Conservation (phyloP, 1,284 basidiomycete species). For the Cryptococcus sp. region DNA sequence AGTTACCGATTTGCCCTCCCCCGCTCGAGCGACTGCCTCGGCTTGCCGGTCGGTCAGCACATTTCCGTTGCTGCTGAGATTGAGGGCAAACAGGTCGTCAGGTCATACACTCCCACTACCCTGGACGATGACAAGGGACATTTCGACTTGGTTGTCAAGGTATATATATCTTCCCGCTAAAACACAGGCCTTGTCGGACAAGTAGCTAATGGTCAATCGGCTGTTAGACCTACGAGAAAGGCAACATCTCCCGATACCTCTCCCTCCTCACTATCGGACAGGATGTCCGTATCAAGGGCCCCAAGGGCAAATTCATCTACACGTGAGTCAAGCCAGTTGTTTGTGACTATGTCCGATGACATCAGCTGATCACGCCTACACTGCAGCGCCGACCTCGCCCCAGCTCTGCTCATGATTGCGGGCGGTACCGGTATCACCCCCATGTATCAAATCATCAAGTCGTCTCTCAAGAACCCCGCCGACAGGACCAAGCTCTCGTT, state of each 20-base stretch:
- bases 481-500: conserved; percentile 81
- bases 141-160: conserved; percentile 97
- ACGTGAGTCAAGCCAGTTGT: conserved; percentile 25
- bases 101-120: conserved; percentile 93
- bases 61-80: conserved; percentile 89
- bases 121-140: conserved; percentile 88
- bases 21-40: conserved; percentile 70
- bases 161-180: conserved; percentile 44
- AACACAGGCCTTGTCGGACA: neutral
- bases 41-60: conserved; percentile 95
- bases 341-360: neutral
- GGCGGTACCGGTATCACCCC: conserved; percentile 93
- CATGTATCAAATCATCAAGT: conserved; percentile 92
- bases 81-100: conserved; percentile 82
- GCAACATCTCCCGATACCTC: conserved; percentile 89
- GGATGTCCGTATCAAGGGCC: conserved; percentile 85
- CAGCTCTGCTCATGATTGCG: conserved; percentile 91
- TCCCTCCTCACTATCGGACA: conserved; percentile 79
- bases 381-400: conserved; percentile 62
- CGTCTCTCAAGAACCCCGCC: conserved; percentile 77
- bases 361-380: conserved; percentile 7
- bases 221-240: conserved; percentile 84
- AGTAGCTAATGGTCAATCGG: neutral
- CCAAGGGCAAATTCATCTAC: conserved; percentile 91
- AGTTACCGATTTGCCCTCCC: conserved; percentile 92